These are phyloP conservation scores for Allantophomopsis cytisporea DNA, from an alignment of 2,329 filamentous ascomycete species.

Conservation along the genomic window DNA sequence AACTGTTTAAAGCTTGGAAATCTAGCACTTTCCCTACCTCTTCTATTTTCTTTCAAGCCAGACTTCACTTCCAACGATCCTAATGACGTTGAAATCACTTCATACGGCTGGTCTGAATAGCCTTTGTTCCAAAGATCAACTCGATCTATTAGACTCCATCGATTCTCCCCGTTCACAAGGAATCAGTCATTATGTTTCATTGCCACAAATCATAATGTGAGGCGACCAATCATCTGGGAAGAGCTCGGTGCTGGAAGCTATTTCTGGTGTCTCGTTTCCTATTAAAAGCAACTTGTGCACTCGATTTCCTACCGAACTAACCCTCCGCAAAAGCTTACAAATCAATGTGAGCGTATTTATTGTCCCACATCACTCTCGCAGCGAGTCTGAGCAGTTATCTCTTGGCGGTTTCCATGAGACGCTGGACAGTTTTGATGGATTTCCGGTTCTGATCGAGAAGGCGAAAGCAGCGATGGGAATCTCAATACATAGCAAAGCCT, in stretches of 20 bases:
- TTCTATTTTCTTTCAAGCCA: background rate
- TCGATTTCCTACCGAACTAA: constrained; percentile 28
- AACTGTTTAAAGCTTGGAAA: no score
- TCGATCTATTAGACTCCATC: constrained; percentile 12
- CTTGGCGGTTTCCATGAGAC: constrained; percentile 7
- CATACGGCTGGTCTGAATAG: constrained; percentile 6
- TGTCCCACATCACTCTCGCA: constrained; percentile 6
- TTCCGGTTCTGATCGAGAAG: constrained; percentile 9
- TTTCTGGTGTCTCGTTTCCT: constrained; percentile 25
- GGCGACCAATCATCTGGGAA: constrained; percentile 26
- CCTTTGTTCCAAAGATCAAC: constrained; percentile 12
- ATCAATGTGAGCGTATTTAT: constrained; percentile 7
- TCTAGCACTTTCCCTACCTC: no score
- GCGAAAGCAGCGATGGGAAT: constrained; percentile 8
- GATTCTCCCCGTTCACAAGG: constrained; percentile 14
- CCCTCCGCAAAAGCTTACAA: constrained; percentile 9
- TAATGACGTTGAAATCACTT: constrained; percentile 3
- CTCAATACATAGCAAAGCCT: constrained; percentile 13
- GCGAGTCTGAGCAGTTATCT: constrained; percentile 5
- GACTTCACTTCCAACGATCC: background rate
- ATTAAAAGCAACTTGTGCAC: constrained; percentile 24
- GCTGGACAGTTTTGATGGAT: constrained; percentile 8
- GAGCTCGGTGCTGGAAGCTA: constrained; percentile 19
- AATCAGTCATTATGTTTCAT: constrained; percentile 13
- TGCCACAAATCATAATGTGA: constrained; percentile 21